Conservation (phyloP, 371 early-diverging fungal species). For the Haplosporangium sp. region DNA sequence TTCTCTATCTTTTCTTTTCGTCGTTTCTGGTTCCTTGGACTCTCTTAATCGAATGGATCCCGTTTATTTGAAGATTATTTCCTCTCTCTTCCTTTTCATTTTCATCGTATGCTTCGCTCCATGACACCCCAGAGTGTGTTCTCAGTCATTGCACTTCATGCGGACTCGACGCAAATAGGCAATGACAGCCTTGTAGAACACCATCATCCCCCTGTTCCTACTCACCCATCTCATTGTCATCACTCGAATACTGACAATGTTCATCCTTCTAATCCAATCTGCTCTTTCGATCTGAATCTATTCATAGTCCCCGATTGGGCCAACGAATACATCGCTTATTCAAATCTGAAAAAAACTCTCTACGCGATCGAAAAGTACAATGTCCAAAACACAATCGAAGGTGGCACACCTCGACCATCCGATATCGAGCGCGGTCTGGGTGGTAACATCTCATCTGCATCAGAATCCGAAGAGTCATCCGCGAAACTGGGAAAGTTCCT, state of each 20-base stretch:
- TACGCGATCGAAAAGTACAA: slow-evolving; percentile 54
- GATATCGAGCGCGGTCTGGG: slow-evolving; percentile 37
- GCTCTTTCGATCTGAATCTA: not conserved
- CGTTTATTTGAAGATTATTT: too few species aligned
- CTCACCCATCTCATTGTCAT: not conserved
- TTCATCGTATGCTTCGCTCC: not conserved
- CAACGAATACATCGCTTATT: slow-evolving; percentile 52
- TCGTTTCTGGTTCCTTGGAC: too few species aligned
- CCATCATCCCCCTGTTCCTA: not conserved
- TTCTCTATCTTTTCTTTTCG: too few species aligned
- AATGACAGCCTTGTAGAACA: not conserved
- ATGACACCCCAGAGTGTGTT: not conserved
- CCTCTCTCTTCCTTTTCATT: too few species aligned
- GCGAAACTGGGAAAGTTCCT: slow-evolving; percentile 26
- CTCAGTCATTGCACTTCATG: too few species aligned
- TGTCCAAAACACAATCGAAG: slow-evolving; percentile 30
- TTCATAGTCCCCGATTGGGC: slow-evolving; percentile 54
- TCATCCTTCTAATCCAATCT: not conserved
- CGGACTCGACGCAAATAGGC: too few species aligned
- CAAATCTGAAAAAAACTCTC: slow-evolving; percentile 49
- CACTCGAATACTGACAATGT: not conserved
- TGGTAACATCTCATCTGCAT: not conserved
- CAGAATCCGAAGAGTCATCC: slow-evolving; percentile 21
- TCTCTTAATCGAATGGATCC: too few species aligned
- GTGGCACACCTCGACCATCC: slow-evolving; percentile 16